Evolutionary conservation across 192 early-diverging fungal genomes (phyloP).

Genomic region (Polychytrium aggregatum): DNA sequence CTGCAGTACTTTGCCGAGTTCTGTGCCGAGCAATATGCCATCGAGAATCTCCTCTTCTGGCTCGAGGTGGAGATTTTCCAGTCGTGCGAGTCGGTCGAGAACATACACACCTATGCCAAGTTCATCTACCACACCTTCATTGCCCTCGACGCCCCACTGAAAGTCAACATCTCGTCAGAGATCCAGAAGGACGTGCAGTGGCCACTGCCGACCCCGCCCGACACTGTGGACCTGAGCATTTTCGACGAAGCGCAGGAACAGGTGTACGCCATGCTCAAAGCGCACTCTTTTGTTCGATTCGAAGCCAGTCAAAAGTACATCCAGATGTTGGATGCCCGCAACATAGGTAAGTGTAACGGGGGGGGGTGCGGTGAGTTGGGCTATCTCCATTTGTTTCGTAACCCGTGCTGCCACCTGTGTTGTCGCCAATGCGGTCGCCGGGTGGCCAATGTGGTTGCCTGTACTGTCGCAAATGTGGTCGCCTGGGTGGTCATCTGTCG

Average conservation of each 20-base stretch:
- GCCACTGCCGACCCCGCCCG: conserved; percentile 45
- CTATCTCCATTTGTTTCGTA: background rate
- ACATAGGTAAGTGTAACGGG: conserved; percentile 23
- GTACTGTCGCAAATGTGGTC: too few species aligned
- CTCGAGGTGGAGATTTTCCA: conserved; percentile 74
- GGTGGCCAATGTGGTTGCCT: too few species aligned
- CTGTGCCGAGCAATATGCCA: conserved; percentile 58
- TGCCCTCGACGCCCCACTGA: conserved; percentile 48
- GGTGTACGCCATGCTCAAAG: conserved; percentile 63
- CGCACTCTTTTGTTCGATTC: conserved; percentile 60
- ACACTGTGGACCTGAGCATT: conserved; percentile 44
- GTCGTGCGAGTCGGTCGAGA: conserved; percentile 4
- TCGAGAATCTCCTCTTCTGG: conserved; percentile 75
- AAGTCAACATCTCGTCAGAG: conserved; percentile 61
- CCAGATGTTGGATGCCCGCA: conserved; percentile 28
- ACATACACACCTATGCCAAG: conserved; percentile 10
- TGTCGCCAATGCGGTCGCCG: too few species aligned
- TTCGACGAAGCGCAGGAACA: conserved; percentile 76
- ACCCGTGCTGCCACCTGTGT: too few species aligned
- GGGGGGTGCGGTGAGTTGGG: background rate
- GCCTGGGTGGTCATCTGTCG: too few species aligned
- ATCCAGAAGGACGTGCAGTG: conserved; percentile 61
- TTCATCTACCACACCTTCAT: conserved; percentile 74
- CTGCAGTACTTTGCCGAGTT: conserved; percentile 38
- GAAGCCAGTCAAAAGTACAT: conserved; percentile 45